Base-by-base conservation (phyloP, 2,329 filamentous ascomycete species). In the Pseudogymnoascus sp. region DNA sequence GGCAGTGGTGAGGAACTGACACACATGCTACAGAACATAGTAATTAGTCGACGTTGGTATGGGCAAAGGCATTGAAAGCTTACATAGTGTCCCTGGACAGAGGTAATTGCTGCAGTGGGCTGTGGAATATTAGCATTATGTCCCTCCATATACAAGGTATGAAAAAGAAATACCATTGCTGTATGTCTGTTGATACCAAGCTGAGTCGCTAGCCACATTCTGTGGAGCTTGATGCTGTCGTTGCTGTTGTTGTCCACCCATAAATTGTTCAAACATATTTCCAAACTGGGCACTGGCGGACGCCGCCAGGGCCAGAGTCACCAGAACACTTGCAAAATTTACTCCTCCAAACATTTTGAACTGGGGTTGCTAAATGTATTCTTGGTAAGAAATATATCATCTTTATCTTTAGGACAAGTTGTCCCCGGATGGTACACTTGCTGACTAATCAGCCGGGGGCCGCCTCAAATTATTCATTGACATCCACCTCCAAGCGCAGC, bases 1-100 rank as follows among this genome's bases (percentile, higher is more conserved):
- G 95, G 76, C 95, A 99, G 77, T 99, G 95, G 75, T 98, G 93
- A 1, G 95, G 93, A 78, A 96, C 95, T 74, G 96, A 89, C 6
- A 99, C 95, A 79, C 95, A 99, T 37, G 93, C 90, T 78, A 62
- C 16, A 26, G 33, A 22, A 26, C n/a, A 41, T 60, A 10, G 14
- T 56, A 10, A 16, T 56, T n/a, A 60, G 38, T 22, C 22, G 31
- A 19, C 22, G 16, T 40, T 14, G 41, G 26, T 38, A 16, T 19
- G 28, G 7, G 37, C 14, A 35, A 14, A 31, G n/a, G 35, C 7
- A 31, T 31, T 12, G 60, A 22, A 35, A 37, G 28, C 70, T 22
- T 69, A 79, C 78, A 78, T 65, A 99, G 84, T 0, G 95, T 98
- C 67, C 91, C 91, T 2, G 95, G 93, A 74, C 95, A 99, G 62